phyloP scores from a whole-genome alignment of 192 early-diverging fungal genomes.

The Entomortierella lignicola region DNA sequence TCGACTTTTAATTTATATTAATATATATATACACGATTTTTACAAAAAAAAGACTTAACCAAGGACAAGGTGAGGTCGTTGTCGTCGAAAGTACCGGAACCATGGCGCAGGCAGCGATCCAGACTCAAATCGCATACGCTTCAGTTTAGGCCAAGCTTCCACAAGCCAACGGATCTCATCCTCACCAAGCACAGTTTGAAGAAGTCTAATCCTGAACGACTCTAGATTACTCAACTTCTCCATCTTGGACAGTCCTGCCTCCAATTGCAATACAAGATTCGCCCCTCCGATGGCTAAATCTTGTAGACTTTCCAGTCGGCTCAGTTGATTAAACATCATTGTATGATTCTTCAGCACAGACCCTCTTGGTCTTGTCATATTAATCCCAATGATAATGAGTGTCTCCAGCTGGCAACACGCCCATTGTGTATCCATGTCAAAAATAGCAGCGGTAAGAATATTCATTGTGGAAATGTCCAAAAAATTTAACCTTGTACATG shows the following conservation, averaged over 20 bases:
- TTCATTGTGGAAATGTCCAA: constrained; percentile 28
- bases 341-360: constrained; percentile 12
- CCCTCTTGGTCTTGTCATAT: constrained; percentile 23
- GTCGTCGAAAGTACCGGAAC: constrained; percentile 44
- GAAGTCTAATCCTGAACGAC: constrained; percentile 30
- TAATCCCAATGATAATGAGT: constrained; percentile 29
- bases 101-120: constrained; percentile 30
- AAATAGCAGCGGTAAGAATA: constrained; percentile 23
- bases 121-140: constrained; percentile 27
- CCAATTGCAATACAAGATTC: constrained; percentile 17
- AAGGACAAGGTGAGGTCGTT: constrained; percentile 40
- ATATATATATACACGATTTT: no score
- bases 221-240: constrained; percentile 19
- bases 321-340: constrained; percentile 43
- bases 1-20: no score
- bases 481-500: constrained; percentile 6
- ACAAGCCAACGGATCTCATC: constrained; percentile 53
- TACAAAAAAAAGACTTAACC: no score
- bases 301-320: constrained; percentile 24
- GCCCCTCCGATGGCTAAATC: constrained; percentile 44
- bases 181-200: constrained; percentile 26
- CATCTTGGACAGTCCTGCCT: constrained; percentile 26
- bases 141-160: constrained; percentile 45
- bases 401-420: constrained; percentile 30
- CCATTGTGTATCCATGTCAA: constrained; percentile 18